Evolutionary conservation across 2,329 filamentous ascomycete genomes (phyloP), one percentile per base, ranked within the genome.

Genomic region (Exutisphaerella laricina): DNA sequence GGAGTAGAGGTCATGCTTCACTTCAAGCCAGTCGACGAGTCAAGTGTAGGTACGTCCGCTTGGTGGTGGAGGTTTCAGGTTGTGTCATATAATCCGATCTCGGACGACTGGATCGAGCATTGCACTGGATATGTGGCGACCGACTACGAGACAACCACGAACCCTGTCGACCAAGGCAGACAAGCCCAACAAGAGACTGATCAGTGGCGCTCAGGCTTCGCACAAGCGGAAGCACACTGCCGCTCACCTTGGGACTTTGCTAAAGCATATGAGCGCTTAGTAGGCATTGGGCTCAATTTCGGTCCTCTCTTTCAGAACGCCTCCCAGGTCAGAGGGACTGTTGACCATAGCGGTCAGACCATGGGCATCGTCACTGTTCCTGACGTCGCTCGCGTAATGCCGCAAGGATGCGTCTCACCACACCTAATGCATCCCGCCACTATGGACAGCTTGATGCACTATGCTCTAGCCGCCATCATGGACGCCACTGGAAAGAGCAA

Each of bases 401-500:
- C 75, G 0, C 64, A 64, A 28, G 59, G 67, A 10, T 77, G 72
- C 39, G 75, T 79, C 53, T 78, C 70, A 46, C 64, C 69, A 3
- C 73, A 78, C 20, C 43, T 78, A 4, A 68, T 80, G n/a, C 77
- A 80, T 48, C 77, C 77, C 0, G 69, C 73, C 3, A 78, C 76
- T 0, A 62, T 80, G 22, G 47, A 50, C 36, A 26, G 23, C 12
- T 28, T 50, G 20, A 31, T 44, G 36, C 47, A 50, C 8, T 36
- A 39, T 22, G 33, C 34, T 12, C 29, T 47, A 12, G 28, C 30
- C 5, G 33, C 39, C 10, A 47, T 47, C 20, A 43, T 39, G 33
- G 40, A 39, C 7, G 77, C 29, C n/a, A n/a, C n/a, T n/a, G n/a
- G n/a, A n/a, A n/a, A 16, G 42, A 45, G 16, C 41, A 48, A 22